Base-by-base conservation (phyloP, 75 land plant genomes). In the Pseudotsuga menziesii region DNA sequence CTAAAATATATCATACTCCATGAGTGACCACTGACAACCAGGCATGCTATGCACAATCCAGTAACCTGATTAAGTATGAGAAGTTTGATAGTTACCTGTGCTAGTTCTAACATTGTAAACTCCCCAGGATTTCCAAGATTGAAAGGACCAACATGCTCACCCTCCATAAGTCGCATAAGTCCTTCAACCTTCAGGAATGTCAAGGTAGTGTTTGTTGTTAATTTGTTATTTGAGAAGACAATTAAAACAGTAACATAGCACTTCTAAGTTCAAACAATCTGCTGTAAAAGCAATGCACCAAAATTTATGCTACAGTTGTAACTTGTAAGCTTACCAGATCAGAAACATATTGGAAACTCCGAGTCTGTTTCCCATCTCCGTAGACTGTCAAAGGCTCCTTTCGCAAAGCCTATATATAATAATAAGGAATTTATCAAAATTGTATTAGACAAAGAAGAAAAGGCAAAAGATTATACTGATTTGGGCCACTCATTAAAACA, bases 41-140 rank as follows among this genome's bases (percentile, higher is more conserved):
- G 36, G 36, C 36, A 35, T 35, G 36, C 36, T 4, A 35, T 35
- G 36, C 36, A 35, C 36, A 35, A 35, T 35, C 36, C 12, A 35
- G 9, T 58, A 58, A 48, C 15, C 20, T 58, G 59, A 58, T 69
- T 20, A 61, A 35, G 25, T 17, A 48, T 52, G 26, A 35, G 70
- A 62, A 26, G 36, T 23, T 35, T 8, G n/a, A 61, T 7, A n/a
- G 16, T 25, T 8, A 91, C 93, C 87, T 89, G 66, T 16, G 96
- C 96, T 6, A 94, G 86, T 69, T 94, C 94, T 60, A 94, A 78
- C 97, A 94, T 91, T 27, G 97, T 94, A 74, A 94, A 94, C 72
- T 94, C 97, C 4, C 94, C 92, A 27, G 97, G 97, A 76, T 94
- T 94, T 14, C 97, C 96, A 48, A 93, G 83, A 71, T 93, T 93